phyloP scores from a whole-genome alignment of 1,139 yeast species.

The Zygotorulaspora mrakii region DNA sequence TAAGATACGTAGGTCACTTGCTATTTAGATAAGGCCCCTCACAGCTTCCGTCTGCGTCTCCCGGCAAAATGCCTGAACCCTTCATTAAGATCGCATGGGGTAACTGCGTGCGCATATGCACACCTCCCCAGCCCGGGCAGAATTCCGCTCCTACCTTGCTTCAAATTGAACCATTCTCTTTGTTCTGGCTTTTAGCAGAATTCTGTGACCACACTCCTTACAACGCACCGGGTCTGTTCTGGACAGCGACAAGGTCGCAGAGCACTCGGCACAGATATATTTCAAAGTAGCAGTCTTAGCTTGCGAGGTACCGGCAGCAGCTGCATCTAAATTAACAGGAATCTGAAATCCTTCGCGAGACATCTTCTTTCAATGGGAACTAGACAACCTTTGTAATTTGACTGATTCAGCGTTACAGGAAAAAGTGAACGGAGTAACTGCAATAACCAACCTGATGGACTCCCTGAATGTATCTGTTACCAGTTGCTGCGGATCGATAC shows the following conservation, averaged over 20 bases:
- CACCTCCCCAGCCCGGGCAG: neutral
- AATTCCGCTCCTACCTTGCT: conserved; percentile 45
- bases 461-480: no score
- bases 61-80: neutral
- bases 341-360: conserved; percentile 94
- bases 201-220: conserved; percentile 98
- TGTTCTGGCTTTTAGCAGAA: conserved; percentile 92
- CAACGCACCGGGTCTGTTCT: conserved; percentile 97
- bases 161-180: conserved; percentile 87
- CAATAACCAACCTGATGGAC: neutral
- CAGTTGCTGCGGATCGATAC: no score
- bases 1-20: neutral
- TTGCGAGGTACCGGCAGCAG: conserved; percentile 65
- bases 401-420: neutral
- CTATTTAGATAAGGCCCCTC: neutral
- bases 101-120: neutral
- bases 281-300: conserved; percentile 83
- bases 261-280: conserved; percentile 96
- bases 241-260: conserved; percentile 79
- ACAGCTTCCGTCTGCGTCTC: neutral
- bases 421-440: neutral
- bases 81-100: neutral
- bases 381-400: neutral
- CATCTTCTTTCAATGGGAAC: conserved; percentile 30
- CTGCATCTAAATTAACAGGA: conserved; percentile 70